Evolutionary conservation across 2,329 filamentous ascomycete genomes (phyloP), one percentile per base, ranked within the genome.

Genomic region (Rhynchosporium secalis): DNA sequence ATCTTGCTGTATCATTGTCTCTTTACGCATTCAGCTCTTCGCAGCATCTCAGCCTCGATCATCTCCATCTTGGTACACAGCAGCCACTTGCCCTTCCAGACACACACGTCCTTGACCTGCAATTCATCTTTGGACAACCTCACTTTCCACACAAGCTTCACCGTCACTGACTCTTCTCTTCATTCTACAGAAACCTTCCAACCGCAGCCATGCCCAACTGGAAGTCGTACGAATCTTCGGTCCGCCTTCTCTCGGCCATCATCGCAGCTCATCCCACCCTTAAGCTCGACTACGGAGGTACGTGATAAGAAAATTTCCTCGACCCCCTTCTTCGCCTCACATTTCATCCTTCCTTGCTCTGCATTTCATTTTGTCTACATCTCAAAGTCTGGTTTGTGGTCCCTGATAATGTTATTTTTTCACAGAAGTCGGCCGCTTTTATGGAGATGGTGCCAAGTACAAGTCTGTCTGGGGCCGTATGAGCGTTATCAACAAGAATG

Each of bases 281-380:
- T 0, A 84, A 81, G 65, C 80, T 86, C 58, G 84, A 88, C 72
- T 87, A 83, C 73, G 83, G 81, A 70, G 84, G 86, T 88, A 80
- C 76, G 83, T 69, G 4, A 47, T n/a, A 13, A 56, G 8, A 56
- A 49, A 13, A 47, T 56, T 61, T 66, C 31, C 36, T 63, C 2
- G 3, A 12, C 54, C 48, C 47, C 48, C 10, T 45, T n/a, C 15
- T 49, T 51, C 7, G 2, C 10, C 45, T 45, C 45, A 29, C 31
- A 60, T 47, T 4, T 3, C 20, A 15, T 66, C 20, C 41, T 56
- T 58, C 38, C 43, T 20, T 28, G 13, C 29, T 57, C 26, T 46
- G 49, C 38, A 13, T 47, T n/a, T 60, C 46, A 20, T 58, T 55
- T 48, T 20, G 38, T 59, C 38, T 40, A 8, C 28, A 10, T 61